Base-by-base conservation (phyloP, 1,284 basidiomycete genomes). In the Tilletia horrida region DNA sequence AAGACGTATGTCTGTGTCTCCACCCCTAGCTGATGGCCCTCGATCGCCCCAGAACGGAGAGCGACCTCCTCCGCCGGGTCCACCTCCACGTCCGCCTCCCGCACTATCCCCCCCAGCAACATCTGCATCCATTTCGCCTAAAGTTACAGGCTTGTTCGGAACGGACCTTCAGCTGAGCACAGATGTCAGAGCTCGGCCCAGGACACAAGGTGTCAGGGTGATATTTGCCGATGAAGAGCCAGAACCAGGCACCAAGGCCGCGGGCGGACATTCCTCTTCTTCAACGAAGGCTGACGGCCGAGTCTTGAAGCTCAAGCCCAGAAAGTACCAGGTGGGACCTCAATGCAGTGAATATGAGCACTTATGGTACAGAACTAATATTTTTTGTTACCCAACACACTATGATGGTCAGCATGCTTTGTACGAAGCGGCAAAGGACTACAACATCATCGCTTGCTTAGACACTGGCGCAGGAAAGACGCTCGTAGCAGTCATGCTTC, bases 391-490 rank as follows among this genome's bases (percentile, higher is more conserved):
- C 43, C 43, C 43, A 44, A 8, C 45, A 48, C 45, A 18, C 16
- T 23, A 23, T 48, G 35, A 40, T 40, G 11, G 6, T 52, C 69
- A 74, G 52, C 59, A 64, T 31, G 69, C 72, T 25, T 69, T 72
- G 35, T 67, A 69, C 44, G 55, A 59, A 35, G 27, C 27, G n/a
- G 63, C 63, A 4, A 64, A 64, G 29, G 9, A 65, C 0, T 62
- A 66, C 31, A 76, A 76, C 55, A 68, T 76, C 40, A 69, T 77
- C 50, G 73, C 74, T 45, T 74, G 72, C 43, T 66, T 77, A n/a
- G 71, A 72, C 35, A 77, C 76, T 1, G 76, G 76, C n/a, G 71
- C 69, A 45, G 76, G 76, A 8, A 77, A 77, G 69, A 77, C 76
- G 18, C 73, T 77, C 66, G 71, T 77, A 50, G 70, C 74, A 25